Evolutionary conservation across 495 filamentous ascomycete species (phyloP), one percentile per base, ranked within the genome.

Genomic region (Xylaria nigripes): DNA sequence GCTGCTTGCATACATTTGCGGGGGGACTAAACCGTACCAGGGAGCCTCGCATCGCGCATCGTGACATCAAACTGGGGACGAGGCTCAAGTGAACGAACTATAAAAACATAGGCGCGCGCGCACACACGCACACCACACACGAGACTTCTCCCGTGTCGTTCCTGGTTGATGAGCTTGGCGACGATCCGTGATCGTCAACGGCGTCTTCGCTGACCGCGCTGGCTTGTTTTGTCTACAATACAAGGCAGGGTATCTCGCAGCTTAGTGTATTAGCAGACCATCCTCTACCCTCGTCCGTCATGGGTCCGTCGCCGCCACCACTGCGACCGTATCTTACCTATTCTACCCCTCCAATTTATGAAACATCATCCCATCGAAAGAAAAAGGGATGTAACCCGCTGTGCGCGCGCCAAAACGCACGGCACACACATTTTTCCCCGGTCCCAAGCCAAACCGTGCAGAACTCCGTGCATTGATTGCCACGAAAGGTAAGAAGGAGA

Each of bases 1-100:
- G 54, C 56, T 60, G 55, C 61, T 60, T 66, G 61, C 63, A 66
- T 64, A 53, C 55, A 56, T 64, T 59, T 66, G 61, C 58, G 61
- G 63, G 63, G 63, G 59, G 25, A 58, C 54, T 55, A 55, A 59
- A 66, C 42, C 29, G 44, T 25, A 63, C 60, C 60, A 52, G 41
- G 50, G 41, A 22, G 32, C 51, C 36, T 49, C 47, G 50, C 42
- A 50, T 50, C 18, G 48, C 48, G 25, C 32, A 25, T 36, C 47
- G 29, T 34, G 47, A 34, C 27, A 25, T 43, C 50, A 27, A 46
- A 40, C 42, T 32, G 42, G 42, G 42, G 50, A 34, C 27, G 36
- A 22, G 23, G 41, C 23, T 41, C 19, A 13, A 21, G 3, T 40
- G 19, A 21, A 41, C 12, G 1, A 45, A 52, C 9, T 21, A 53